Conservation (phyloP, 2,329 filamentous ascomycete species). For the Tolypocladium album region DNA sequence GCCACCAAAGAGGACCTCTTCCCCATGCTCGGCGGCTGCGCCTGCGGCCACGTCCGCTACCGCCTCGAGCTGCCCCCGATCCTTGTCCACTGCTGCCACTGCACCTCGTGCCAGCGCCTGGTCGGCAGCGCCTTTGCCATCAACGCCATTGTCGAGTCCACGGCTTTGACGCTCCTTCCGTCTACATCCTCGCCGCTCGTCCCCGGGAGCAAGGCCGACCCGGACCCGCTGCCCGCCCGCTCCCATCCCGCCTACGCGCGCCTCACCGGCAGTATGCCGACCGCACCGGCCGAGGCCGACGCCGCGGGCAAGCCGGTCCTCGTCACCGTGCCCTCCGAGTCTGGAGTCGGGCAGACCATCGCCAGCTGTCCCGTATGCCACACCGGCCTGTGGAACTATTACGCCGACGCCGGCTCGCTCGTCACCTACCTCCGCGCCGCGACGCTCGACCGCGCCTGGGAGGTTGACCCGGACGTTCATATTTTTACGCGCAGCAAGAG, state of each 20-base stretch:
- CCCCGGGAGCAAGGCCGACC: neutral
- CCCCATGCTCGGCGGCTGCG: slow-evolving; percentile 41
- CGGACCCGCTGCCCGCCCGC: neutral
- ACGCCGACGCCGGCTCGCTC: slow-evolving; percentile 18
- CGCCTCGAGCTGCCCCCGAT: slow-evolving; percentile 45
- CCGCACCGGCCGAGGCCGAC: neutral
- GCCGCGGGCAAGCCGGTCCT: slow-evolving; percentile 7
- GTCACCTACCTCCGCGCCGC: slow-evolving; percentile 29
- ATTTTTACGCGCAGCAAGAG: slow-evolving; percentile 29
- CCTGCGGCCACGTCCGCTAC: slow-evolving; percentile 60
- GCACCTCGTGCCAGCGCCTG: slow-evolving; percentile 34
- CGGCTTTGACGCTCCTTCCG: slow-evolving; percentile 16
- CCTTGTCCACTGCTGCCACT: slow-evolving; percentile 35
- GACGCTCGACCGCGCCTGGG: slow-evolving; percentile 28
- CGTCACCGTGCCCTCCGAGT: slow-evolving; percentile 24
- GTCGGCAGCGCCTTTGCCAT: slow-evolving; percentile 27
- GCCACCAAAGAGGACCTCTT: slow-evolving; percentile 12
- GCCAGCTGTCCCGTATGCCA: slow-evolving; percentile 31
- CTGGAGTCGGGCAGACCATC: slow-evolving; percentile 28
- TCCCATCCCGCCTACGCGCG: slow-evolving; percentile 7
- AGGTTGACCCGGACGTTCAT: slow-evolving; percentile 32
- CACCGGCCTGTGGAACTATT: slow-evolving; percentile 29
- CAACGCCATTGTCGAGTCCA: slow-evolving; percentile 31
- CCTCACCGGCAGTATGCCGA: slow-evolving; percentile 6
- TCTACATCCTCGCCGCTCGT: neutral